A percentile compares a stretch with the other conserved stretches of the same genome.
Conservation (phyloP, 352 stramenopile species). For the Hyaloperonospora arabidopsidis region DNA sequence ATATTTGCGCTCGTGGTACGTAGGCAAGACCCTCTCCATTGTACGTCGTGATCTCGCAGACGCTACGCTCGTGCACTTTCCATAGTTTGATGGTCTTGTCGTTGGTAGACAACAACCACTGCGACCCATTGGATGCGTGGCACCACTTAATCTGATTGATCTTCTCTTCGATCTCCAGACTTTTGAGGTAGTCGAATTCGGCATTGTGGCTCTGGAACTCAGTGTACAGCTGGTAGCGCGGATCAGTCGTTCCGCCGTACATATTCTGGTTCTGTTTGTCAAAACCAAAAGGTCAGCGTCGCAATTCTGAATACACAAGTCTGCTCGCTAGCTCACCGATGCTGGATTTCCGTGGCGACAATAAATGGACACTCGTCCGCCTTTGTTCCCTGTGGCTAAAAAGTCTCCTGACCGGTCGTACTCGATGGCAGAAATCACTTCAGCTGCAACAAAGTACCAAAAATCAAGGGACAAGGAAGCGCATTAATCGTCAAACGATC, state of each 20-base stretch:
- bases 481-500: neutral
- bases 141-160: slow-evolving; percentile 97
- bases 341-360: slow-evolving; percentile 34
- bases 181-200: slow-evolving; percentile 98
- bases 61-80: slow-evolving; percentile 84
- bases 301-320: neutral
- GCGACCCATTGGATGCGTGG: slow-evolving; percentile 75
- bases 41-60: slow-evolving; percentile 70
- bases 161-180: slow-evolving; percentile 95
- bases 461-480: neutral
- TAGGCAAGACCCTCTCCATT: slow-evolving; percentile 38
- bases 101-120: slow-evolving; percentile 93
- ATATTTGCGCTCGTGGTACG: slow-evolving; percentile 18
- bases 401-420: slow-evolving; percentile 89
- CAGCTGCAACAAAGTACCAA: slow-evolving; percentile 36
- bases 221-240: slow-evolving; percentile 76
- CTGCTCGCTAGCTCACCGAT: slow-evolving; percentile 15
- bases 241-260: slow-evolving; percentile 25
- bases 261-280: slow-evolving; percentile 25
- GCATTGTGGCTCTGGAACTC: slow-evolving; percentile 93
- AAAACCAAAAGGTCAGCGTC: neutral
- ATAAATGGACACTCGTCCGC: slow-evolving; percentile 89
- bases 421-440: slow-evolving; percentile 92
- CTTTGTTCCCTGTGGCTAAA: slow-evolving; percentile 91
- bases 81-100: slow-evolving; percentile 98